These are phyloP conservation scores for Umbilicus rupestris DNA, from an alignment of 164 flowering plant genomes.

Conservation along the genomic window DNA sequence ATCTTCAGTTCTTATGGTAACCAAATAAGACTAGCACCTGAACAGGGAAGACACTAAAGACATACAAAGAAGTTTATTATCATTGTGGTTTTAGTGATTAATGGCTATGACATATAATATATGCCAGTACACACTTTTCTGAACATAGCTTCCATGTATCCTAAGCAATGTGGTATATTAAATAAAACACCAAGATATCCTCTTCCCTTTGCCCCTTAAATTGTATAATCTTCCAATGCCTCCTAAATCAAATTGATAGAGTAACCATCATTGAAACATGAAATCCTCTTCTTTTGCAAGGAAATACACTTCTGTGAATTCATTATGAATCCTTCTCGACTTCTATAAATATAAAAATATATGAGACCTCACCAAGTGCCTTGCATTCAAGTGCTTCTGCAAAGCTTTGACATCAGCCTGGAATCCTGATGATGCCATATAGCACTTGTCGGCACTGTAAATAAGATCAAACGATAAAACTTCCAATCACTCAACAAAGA, in stretches of 20 bases:
- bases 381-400: conserved; percentile 76
- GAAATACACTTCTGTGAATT: no score
- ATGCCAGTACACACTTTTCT: neutral
- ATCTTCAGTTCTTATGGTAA: neutral
- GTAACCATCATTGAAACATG: neutral
- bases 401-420: conserved; percentile 94
- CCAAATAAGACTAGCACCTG: no score
- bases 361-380: conserved; percentile 55
- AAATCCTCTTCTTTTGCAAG: neutral
- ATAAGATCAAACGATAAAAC: neutral
- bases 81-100: no score
- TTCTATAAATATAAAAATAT: neutral
- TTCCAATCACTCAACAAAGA: neutral
- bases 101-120: no score
- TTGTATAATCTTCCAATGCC: neutral
- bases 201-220: no score
- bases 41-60: no score
- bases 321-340: no score
- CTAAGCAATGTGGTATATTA: neutral
- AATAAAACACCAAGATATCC: no score
- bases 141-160: neutral
- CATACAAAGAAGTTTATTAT: no score
- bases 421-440: conserved; percentile 90
- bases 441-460: conserved; percentile 46
- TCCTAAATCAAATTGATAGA: neutral